Evolutionary conservation across 2,329 filamentous ascomycete species (phyloP).

Genomic region (Alternaria consortialis): DNA sequence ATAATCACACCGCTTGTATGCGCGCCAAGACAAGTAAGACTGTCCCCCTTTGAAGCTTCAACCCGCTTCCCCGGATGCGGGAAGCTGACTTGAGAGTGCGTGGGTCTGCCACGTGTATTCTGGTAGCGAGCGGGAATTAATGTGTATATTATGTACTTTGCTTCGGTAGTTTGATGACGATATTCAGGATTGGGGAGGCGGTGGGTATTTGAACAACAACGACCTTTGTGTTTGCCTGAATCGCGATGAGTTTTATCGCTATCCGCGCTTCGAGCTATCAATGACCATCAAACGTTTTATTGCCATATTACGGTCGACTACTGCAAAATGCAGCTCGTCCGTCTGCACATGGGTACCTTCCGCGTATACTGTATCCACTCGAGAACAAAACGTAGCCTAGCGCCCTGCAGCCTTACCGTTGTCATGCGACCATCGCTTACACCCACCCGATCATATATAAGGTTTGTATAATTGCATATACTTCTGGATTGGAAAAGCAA

Average conservation of each 20-base stretch:
- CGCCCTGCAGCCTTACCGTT: constrained; percentile 14
- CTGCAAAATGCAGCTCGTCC: not conserved
- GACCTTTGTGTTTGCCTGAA: not conserved
- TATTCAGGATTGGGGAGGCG: not conserved
- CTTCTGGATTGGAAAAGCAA: not conserved
- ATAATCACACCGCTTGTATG: constrained; percentile 42
- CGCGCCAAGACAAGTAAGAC: constrained; percentile 21
- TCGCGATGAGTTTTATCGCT: not conserved
- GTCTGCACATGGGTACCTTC: not conserved
- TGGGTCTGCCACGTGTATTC: constrained; percentile 27
- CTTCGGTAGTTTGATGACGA: not conserved
- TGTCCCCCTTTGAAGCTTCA: constrained; percentile 4
- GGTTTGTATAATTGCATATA: not conserved
- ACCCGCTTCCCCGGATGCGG: constrained; percentile 36
- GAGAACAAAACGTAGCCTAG: not conserved
- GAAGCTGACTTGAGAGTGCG: constrained; percentile 20
- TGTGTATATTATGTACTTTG: not conserved
- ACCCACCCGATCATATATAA: not conserved
- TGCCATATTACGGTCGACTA: not conserved
- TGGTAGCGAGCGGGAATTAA: constrained; percentile 8
- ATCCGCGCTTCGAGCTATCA: not conserved
- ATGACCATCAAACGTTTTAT: not conserved
- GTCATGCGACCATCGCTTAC: constrained; percentile 3
- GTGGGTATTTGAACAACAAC: not conserved
- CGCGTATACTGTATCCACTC: not conserved